Evolutionary conservation across 129 eudicot genomes (phyloP), one percentile per base, ranked within the genome.

Genomic region (Saussurea involucrata): DNA sequence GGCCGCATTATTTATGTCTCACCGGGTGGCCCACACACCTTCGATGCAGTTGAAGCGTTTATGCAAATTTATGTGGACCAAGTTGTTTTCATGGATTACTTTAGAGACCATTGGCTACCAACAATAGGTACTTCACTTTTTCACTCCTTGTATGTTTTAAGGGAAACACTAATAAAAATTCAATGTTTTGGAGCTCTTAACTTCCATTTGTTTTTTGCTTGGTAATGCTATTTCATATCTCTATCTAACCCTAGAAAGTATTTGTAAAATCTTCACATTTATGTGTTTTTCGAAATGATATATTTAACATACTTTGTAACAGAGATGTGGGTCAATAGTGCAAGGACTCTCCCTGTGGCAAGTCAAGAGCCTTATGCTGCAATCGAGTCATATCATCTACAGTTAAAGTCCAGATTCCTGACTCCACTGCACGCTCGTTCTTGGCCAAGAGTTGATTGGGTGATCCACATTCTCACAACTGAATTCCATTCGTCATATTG

Each of bases 401-500:
- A 69, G 29, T 53, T 82, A 29, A 82, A 82, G 77, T 71, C 86
- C 66, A 71, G 46, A 72, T 28, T 82, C 18, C 49, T 70, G 8
- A 15, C 9, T 40, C 5, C 36, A 32, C 44, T 15, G 29, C 24
- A 32, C 18, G 69, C 74, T 63, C 49, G 72, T 10, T 64, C 46
- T 2, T 46, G 71, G 69, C 81, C 40, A 31, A 76, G 86, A 77
- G 75, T 65, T 53, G 86, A 82, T 75, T 77, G 71, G 60, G 55
- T 82, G 66, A 37, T 77, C 24, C 78, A 82, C 66, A 18, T 49
- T 15, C 24, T 82, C 17, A 82, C 82, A 64, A 76, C 78, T 58
- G 78, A 82, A 36, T 49, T 82, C 57, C 86, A 82, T 58, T 82
- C 86, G 12, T 65, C 64, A 27, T 82, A 82, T 37, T 82, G 85